These are phyloP conservation scores for Poa annua DNA, from an alignment of 176 grass and related monocot species.

Conservation along the genomic window DNA sequence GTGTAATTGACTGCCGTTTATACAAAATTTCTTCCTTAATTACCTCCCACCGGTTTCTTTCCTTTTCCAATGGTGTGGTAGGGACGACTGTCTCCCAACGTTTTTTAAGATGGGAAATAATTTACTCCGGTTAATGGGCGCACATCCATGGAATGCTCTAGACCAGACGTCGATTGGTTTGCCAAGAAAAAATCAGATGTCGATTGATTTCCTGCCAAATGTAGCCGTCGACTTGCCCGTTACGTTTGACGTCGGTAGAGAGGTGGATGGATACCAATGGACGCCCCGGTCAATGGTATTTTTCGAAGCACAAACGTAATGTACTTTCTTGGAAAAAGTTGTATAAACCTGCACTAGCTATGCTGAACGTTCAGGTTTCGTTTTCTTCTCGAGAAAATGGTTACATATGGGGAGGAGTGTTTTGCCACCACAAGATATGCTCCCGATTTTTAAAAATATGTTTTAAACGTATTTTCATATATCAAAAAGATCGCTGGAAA, in stretches of 20 bases:
- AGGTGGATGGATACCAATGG: neutral
- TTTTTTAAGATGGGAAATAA: neutral
- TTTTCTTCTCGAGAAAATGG: too few relatives aligned
- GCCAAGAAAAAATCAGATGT: neutral
- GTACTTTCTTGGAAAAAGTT: too few relatives aligned
- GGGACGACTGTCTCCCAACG: neutral
- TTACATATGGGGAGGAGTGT: too few relatives aligned
- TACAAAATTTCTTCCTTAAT: constrained; percentile 5
- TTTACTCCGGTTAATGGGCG: neutral
- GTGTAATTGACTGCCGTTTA: constrained; percentile 41
- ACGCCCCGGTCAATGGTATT: neutral
- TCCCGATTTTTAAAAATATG: too few relatives aligned
- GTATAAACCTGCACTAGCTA: too few relatives aligned
- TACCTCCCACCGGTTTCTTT: constrained; percentile 6
- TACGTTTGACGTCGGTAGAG: neutral
- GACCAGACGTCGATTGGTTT: neutral
- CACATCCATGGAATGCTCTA: neutral
- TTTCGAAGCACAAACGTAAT: neutral
- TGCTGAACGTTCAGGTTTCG: too few relatives aligned
- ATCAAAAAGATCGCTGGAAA: too few relatives aligned
- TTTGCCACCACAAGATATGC: too few relatives aligned
- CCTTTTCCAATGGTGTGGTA: neutral
- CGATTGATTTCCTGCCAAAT: constrained; percentile 5
- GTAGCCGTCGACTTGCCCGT: neutral
- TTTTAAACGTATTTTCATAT: too few relatives aligned